A percentile compares a stretch with the other conserved stretches of the same genome.
Conservation (phyloP, 2,329 filamentous ascomycete genomes). For the Huntiella abstrusa region DNA sequence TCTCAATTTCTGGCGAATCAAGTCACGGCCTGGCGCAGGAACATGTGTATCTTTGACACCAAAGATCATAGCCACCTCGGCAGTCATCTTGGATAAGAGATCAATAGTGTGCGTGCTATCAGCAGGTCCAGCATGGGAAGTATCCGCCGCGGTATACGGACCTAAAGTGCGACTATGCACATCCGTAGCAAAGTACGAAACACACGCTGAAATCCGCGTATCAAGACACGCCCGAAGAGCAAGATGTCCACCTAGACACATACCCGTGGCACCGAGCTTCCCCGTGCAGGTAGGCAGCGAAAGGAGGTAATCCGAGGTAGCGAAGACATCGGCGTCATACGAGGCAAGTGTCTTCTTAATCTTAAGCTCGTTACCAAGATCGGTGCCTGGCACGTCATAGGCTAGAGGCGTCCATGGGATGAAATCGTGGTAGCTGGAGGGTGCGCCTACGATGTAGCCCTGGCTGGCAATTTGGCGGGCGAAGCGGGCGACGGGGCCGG, state of each 20-base stretch:
- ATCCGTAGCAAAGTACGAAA: constrained; percentile 87
- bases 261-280: constrained; percentile 59
- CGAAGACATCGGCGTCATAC: constrained; percentile 62
- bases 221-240: constrained; percentile 50
- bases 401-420: constrained; percentile 64
- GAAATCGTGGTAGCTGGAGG: constrained; percentile 87
- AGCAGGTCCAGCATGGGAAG: constrained; percentile 18
- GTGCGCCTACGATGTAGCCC: constrained; percentile 82
- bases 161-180: constrained; percentile 67
- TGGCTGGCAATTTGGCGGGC: constrained; percentile 81
- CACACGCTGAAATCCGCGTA: constrained; percentile 52
- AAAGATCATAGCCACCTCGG: constrained; percentile 76
- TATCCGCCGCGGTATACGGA: constrained; percentile 31
- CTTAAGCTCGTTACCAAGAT: constrained; percentile 75
- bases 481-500: constrained; percentile 75
- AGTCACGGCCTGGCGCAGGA: constrained; percentile 59
- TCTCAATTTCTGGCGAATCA: constrained; percentile 66
- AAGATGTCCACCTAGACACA: constrained; percentile 87
- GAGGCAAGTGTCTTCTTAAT: constrained; percentile 66
- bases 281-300: constrained; percentile 63
- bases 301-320: constrained; percentile 51
- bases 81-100: constrained; percentile 40
- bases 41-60: constrained; percentile 85
- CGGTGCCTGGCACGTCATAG: constrained; percentile 76
- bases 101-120: constrained; percentile 33